A percentile compares a stretch with the other conserved stretches of the same genome.
Conservation (phyloP, 2,329 filamentous ascomycete species). For the Aspergillus candidus region DNA sequence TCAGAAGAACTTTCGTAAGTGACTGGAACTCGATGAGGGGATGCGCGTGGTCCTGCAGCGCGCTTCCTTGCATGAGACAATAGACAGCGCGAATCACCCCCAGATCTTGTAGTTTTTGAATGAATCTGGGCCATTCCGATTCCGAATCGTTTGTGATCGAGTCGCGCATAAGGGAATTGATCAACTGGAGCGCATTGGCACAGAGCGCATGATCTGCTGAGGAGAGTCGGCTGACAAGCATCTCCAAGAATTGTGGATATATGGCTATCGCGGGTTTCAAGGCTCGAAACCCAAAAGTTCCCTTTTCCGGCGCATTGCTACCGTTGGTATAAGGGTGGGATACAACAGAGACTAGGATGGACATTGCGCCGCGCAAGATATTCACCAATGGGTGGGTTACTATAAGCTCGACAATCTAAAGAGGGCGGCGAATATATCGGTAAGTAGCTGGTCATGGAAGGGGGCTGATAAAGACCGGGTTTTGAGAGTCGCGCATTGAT, state of each 20-base stretch:
- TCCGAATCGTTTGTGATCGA: constrained; percentile 70
- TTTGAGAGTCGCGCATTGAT: not conserved
- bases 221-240: constrained; percentile 83
- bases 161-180: constrained; percentile 92
- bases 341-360: constrained; percentile 88
- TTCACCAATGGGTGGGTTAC: constrained; percentile 95
- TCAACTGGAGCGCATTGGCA: constrained; percentile 88
- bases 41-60: constrained; percentile 82
- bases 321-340: constrained; percentile 66
- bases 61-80: constrained; percentile 87
- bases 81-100: constrained; percentile 91
- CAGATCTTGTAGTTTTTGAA: constrained; percentile 86
- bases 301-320: constrained; percentile 45
- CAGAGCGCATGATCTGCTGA: constrained; percentile 94
- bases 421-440: constrained; percentile 1
- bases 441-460: constrained; percentile 1
- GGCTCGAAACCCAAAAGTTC: constrained; percentile 78
- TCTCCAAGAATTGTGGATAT: constrained; percentile 89
- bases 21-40: constrained; percentile 90
- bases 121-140: constrained; percentile 90
- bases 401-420: constrained; percentile 77
- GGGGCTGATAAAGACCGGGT: not conserved
- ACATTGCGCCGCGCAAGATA: constrained; percentile 93
- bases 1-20: constrained; percentile 77
- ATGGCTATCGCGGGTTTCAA: constrained; percentile 86